Conservation (phyloP, 139 green algal species). For the Coelastrella sp. region DNA sequence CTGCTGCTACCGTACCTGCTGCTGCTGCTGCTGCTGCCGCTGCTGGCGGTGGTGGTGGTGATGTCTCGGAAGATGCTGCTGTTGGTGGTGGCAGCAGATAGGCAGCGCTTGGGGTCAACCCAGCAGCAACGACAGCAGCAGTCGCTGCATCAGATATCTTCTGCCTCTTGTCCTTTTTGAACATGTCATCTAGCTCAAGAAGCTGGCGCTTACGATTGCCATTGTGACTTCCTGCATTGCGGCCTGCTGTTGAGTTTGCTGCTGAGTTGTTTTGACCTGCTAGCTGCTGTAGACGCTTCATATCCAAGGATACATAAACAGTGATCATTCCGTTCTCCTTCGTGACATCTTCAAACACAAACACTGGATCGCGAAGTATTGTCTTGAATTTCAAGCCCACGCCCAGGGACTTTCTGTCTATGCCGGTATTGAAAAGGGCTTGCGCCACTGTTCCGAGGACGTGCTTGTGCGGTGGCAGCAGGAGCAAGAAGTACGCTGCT, state of each 20-base stretch:
- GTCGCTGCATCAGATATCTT: background rate
- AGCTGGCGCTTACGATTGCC: too few relatives aligned
- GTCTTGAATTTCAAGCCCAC: background rate
- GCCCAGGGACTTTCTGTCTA: background rate
- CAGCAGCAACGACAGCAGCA: background rate
- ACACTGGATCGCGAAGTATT: background rate
- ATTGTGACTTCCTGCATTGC: background rate
- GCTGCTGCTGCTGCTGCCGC: background rate
- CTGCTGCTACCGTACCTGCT: background rate
- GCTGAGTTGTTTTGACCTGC: too few relatives aligned
- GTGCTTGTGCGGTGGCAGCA: background rate
- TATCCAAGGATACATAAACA: slow-evolving; percentile 1
- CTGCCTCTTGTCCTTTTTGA: background rate
- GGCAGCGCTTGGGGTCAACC: background rate
- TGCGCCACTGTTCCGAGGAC: background rate
- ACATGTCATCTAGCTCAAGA: background rate
- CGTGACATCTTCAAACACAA: background rate
- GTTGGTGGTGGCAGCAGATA: background rate
- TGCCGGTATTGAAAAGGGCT: background rate
- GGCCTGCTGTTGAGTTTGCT: background rate
- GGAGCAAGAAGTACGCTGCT: background rate
- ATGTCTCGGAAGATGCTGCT: background rate
- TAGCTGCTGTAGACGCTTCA: background rate
- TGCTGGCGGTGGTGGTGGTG: background rate
- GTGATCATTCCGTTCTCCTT: background rate